Evolutionary conservation across 2,329 filamentous ascomycete species (phyloP), one percentile per base, ranked within the genome.

Genomic region (Fusarium acutatum): DNA sequence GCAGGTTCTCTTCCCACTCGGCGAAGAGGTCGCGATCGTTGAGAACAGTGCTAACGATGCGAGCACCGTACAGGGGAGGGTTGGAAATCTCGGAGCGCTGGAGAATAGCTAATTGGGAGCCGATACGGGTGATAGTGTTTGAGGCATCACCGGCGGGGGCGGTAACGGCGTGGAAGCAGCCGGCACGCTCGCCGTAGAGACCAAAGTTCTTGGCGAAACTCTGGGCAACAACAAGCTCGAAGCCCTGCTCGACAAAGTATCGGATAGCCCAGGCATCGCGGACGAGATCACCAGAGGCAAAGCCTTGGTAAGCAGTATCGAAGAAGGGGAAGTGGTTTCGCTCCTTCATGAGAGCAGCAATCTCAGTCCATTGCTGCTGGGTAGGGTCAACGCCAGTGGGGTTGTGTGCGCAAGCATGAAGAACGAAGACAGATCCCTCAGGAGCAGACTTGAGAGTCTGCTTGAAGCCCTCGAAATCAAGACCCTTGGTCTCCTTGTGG

Each of bases 201-300:
- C 96, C 96, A 82, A 98, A 97, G 84, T 97, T 97, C 91, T 98
- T 98, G 82, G 96, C 96, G 83, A 98, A 98, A 70, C 93, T 96
- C 87, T 98, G 96, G 72, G 94, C 94, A 69, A 98, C 89, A 73
- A 94, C 90, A 59, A 97, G 90, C 84, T 95, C 93, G 83, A 97
- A 96, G 73, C 95, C 96, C 82, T 97, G 92, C 80, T 96, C 92
- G 79, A 97, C 87, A 80, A 99, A 99, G 88, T 97, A 94, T 76
- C 94, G 93, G 77, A 99, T 92, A n/a, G 96, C 94, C 87, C 92
- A 95, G 73, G 94, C 94, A 82, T 99, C 96, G 69, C 91, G 90
- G 77, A 89, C 87, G 26, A 98, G 89, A 81, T 97, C 92, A 67
- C 96, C 96, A 2, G 96, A 97, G 7, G 96, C 96, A 82, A 99